phyloP scores from a whole-genome alignment of 345 rosid genomes.

The rapeseed (Brassica napus) region DNA sequence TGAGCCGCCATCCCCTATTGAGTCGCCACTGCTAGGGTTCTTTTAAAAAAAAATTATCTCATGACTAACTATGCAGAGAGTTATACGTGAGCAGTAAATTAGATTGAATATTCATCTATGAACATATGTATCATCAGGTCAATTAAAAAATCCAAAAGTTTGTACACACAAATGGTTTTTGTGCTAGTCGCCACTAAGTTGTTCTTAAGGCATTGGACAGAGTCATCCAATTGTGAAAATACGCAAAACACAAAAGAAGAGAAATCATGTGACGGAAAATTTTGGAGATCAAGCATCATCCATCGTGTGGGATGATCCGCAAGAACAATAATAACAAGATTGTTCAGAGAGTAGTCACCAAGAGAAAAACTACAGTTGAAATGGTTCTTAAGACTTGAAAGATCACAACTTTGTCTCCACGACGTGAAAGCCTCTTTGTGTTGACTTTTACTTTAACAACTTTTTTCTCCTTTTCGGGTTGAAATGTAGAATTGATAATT shows the following conservation, averaged over 20 bases:
- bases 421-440: constrained; percentile 38
- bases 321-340: constrained; percentile 23
- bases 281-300: constrained; percentile 2
- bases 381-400: constrained; percentile 28
- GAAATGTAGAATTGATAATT: constrained; percentile 5
- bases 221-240: constrained; percentile 33
- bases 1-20: too few relatives aligned
- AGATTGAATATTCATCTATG: too few relatives aligned
- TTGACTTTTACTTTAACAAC: constrained; percentile 6
- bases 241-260: constrained; percentile 26
- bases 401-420: constrained; percentile 36
- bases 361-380: constrained; percentile 34
- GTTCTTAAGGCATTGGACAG: constrained; percentile 26
- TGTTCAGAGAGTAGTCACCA: constrained; percentile 15
- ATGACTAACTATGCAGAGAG: too few relatives aligned
- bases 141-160: not conserved
- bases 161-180: not conserved
- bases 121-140: not conserved
- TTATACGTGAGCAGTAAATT: too few relatives aligned
- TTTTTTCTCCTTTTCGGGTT: not conserved
- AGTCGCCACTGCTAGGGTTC: too few relatives aligned
- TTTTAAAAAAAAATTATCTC: too few relatives aligned
- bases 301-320: constrained; percentile 9
- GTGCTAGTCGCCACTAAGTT: not conserved
- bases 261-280: not conserved